phyloP scores from a whole-genome alignment of 345 rosid genomes.

The Bruguiera gymnorhiza region DNA sequence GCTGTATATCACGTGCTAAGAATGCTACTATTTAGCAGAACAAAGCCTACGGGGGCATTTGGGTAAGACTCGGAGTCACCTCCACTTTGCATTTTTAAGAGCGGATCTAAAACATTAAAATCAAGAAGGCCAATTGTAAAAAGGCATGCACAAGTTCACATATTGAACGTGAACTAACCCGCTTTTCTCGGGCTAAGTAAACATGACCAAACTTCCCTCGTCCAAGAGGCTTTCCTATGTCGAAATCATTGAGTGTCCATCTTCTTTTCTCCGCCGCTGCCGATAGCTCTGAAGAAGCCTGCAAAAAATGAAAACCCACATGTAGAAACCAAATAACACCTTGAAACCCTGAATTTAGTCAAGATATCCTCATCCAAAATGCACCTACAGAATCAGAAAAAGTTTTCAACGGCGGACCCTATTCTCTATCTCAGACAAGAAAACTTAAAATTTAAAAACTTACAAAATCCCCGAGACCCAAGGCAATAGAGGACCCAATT shows the following conservation, averaged over 20 bases:
- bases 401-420: too few relatives aligned
- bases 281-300: constrained; percentile 59
- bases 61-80: too few relatives aligned
- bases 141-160: not conserved
- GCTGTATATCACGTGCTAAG: too few relatives aligned
- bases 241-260: constrained; percentile 84
- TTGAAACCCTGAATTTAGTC: not conserved
- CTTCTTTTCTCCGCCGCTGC: constrained; percentile 53
- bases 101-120: not conserved
- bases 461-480: too few relatives aligned
- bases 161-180: constrained; percentile 36
- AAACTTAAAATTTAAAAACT: too few relatives aligned
- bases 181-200: constrained; percentile 86
- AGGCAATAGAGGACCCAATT: too few relatives aligned
- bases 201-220: constrained; percentile 97
- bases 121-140: not conserved
- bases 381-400: too few relatives aligned
- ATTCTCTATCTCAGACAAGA: too few relatives aligned
- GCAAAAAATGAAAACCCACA: constrained; percentile 8
- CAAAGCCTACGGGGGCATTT: too few relatives aligned
- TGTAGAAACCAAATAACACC: not conserved
- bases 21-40: too few relatives aligned
- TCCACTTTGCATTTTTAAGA: too few relatives aligned
- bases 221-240: constrained; percentile 94
- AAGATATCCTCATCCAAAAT: too few relatives aligned